phyloP scores from a whole-genome alignment of 768 basidiomycete genomes.

The Xerocomellus intermedius region DNA sequence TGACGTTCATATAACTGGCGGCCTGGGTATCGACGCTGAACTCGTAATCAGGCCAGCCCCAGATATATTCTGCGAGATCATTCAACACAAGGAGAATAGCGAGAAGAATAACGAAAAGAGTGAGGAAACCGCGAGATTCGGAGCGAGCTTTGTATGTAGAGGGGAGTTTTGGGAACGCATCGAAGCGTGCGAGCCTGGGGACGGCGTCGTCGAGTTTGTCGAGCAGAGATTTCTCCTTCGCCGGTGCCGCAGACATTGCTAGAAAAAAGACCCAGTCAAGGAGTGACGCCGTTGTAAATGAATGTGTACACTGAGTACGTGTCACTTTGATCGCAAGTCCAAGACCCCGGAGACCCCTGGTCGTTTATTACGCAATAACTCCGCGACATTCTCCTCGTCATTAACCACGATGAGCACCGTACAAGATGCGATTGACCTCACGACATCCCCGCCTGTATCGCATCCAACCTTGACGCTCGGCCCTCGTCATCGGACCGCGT shows the following conservation, averaged over 20 bases:
- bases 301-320: conserved; percentile 1
- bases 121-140: conserved; percentile 78
- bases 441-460: neutral
- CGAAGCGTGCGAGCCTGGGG: conserved; percentile 63
- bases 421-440: conserved; percentile 5
- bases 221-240: conserved; percentile 41
- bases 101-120: conserved; percentile 63
- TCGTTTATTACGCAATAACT: conserved; percentile 22
- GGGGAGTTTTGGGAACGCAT: conserved; percentile 86
- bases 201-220: conserved; percentile 63
- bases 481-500: neutral
- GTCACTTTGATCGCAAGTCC: conserved; percentile 10
- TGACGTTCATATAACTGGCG: conserved; percentile 69
- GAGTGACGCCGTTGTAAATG: no score
- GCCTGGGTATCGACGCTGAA: conserved; percentile 79
- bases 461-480: no score
- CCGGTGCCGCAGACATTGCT: conserved; percentile 13
- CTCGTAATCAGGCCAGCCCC: conserved; percentile 89
- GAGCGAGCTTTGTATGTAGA: conserved; percentile 79
- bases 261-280: no score
- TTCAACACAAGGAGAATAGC: conserved; percentile 79
- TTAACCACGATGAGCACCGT: conserved; percentile 21
- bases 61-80: conserved; percentile 87
- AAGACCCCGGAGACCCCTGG: conserved; percentile 16
- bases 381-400: conserved; percentile 5